Conservation (phyloP, 2,329 filamentous ascomycete genomes). For the Rosellinia necatrix region DNA sequence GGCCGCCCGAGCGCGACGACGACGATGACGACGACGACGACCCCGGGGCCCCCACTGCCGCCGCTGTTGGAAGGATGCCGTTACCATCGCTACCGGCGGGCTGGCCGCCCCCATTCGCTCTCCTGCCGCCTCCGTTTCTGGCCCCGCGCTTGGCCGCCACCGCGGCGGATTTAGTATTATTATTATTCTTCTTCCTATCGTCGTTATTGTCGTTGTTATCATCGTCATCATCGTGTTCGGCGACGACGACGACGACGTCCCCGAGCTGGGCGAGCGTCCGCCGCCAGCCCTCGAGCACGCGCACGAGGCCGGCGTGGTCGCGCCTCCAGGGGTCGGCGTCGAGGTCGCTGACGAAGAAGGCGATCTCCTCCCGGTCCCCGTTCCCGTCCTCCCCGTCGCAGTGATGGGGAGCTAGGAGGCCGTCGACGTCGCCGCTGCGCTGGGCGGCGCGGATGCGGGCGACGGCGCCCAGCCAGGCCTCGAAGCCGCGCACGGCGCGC, state of each 20-base stretch:
- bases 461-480: slow-evolving; percentile 59
- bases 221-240: slow-evolving; percentile 12
- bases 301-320: slow-evolving; percentile 56
- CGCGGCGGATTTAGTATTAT: too few relatives aligned
- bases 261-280: slow-evolving; percentile 54
- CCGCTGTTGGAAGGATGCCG: too few relatives aligned
- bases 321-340: slow-evolving; percentile 61
- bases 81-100: too few relatives aligned
- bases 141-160: too few relatives aligned
- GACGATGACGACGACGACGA: too few relatives aligned
- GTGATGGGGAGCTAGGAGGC: slow-evolving; percentile 46
- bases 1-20: slow-evolving; percentile 34
- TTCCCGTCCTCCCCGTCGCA: slow-evolving; percentile 28
- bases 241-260: slow-evolving; percentile 24
- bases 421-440: slow-evolving; percentile 42
- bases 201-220: not conserved
- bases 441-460: slow-evolving; percentile 53
- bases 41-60: too few relatives aligned
- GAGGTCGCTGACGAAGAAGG: slow-evolving; percentile 59
- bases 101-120: too few relatives aligned
- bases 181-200: not conserved
- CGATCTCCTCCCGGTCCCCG: slow-evolving; percentile 43
- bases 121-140: not conserved
- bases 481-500: slow-evolving; percentile 60
- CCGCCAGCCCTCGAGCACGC: slow-evolving; percentile 61